Base-by-base conservation (phyloP, 495 filamentous ascomycete genomes). In the Penicillium diatomitis region DNA sequence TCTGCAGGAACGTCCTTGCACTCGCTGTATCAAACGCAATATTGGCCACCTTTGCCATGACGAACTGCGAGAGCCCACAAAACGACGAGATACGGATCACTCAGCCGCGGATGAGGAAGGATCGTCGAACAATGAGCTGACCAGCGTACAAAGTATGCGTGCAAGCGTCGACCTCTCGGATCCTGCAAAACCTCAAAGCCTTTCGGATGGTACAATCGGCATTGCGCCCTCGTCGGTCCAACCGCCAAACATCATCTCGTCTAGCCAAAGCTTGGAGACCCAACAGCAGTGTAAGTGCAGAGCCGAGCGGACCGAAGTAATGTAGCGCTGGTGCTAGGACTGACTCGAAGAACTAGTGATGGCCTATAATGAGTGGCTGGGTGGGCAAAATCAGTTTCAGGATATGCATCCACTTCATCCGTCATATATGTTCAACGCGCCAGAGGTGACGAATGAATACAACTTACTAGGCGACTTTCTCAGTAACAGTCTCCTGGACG, bases 21-120 rank as follows among this genome's bases (percentile, higher is more conserved):
- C 87, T 48, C 83, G 92, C 72, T 99, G 92, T 77, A 87, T 99
- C 73, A 97, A 97, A 69, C 86, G 92, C 61, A 95, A 95, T 75
- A 99, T 99, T 66, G 92, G 91, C 56, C 92, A 97, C 76, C 75
- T 99, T 48, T 99, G 92, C 71, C 92, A 97, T 72, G 92, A 99
- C 66, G 92, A 97, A 70, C 90, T 90, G 49, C 83, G 94, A 68
- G 87, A 91, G 64, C 68, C 79, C 49, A 58, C 69, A 37, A 95
- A 95, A 63, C 86, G 89, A 66, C 78, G 74, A 57, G 84, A 86
- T 56, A 72, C 76, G 46, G 85, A 78, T 32, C 73, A 79, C 48
- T 78, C 78, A 37, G 66, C 73, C 11, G 76, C 72, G 47, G 79
- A 80, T 58, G 83, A 87, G 41, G 75, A 77, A 54, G 74, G 64